Percentiles rank a stretch among this genome's conserved stretches.
Conservation (phyloP, 2,329 filamentous ascomycete species). For the Colletotrichum tropicale region DNA sequence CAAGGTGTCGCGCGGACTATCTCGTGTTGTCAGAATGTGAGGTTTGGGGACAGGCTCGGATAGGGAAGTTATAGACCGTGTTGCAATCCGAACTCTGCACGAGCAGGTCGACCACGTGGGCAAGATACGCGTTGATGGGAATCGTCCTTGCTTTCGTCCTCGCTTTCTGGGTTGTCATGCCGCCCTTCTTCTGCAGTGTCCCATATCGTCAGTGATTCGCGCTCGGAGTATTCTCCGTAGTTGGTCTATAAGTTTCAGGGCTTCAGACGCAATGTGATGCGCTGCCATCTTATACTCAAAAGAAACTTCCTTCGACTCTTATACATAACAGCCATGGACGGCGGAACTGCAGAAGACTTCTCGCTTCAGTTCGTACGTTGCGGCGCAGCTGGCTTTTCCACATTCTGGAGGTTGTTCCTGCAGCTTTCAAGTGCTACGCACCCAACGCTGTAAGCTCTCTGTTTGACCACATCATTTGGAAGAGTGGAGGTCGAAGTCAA, state of each 20-base stretch:
- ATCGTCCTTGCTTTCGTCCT: background rate
- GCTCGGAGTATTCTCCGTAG: background rate
- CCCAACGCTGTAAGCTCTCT: background rate
- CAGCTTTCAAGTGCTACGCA: background rate
- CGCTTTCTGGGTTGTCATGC: background rate
- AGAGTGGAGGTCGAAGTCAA: background rate
- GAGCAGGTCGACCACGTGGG: background rate
- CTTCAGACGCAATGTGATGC: background rate
- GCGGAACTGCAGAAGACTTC: background rate
- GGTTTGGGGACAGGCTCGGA: background rate
- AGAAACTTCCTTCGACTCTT: background rate
- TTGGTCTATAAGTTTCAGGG: background rate
- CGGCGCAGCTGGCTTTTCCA: background rate
- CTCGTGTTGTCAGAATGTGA: background rate
- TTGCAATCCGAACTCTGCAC: background rate
- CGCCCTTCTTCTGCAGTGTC: background rate
- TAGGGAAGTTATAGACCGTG: background rate
- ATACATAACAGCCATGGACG: background rate
- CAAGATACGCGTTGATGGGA: background rate
- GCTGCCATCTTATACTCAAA: background rate
- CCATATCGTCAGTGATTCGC: background rate
- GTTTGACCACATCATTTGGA: background rate
- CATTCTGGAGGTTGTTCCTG: background rate
- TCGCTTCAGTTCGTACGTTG: background rate
- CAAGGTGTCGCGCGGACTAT: background rate